Base-by-base conservation (phyloP, 495 filamentous ascomycete species). In the Mycothermus thermophilus region DNA sequence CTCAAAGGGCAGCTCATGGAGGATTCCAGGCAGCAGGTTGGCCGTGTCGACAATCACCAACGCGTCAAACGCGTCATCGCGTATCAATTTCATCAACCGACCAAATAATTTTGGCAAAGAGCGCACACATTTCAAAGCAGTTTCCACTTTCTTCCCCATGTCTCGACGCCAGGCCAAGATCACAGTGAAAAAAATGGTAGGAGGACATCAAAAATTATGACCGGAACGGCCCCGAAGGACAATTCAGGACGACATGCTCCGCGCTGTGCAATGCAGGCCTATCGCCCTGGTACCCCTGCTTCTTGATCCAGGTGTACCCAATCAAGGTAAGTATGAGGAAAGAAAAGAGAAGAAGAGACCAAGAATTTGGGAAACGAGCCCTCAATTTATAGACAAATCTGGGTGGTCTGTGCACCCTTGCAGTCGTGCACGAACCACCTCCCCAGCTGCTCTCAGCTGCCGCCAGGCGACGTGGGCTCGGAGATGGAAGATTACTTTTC, bases 261-360 rank as follows among this genome's bases (percentile, higher is more conserved):
- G 35, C 54, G 52, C 44, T 48, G 54, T 55, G 52, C 52, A 57
- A 58, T 58, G 54, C 47, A 55, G 52, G 54, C 43, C 47, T 39
- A 35, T 43, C 47, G 26, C 35, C 13, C 34, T 51, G 41, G 35
- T 39, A 21, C 39, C 18, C 33, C 35, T 42, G 38, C 8, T 44
- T 48, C 39, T 8, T 48, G 42, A 51, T 33, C 42, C 32, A 31
- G 25, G 29, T 16, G 26, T 21, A 28, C 38, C 36, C 38, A 32
- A 46, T 41, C 42, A 51, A 48, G 42, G 45, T 48, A 48, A 51
- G 45, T 46, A 48, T 48, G 46, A 52, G 45, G 42, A 48, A 48
- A 13, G 46, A 42, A 48, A 46, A 22, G 14, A 28, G 11, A 43
- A 40, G 27, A 28, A 43, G 13, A 27, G 16, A 14, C 2, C 18